Evolutionary conservation across 352 stramenopile species (phyloP), one percentile per base, ranked within the genome.

Genomic region (Blastocystis sp.): DNA sequence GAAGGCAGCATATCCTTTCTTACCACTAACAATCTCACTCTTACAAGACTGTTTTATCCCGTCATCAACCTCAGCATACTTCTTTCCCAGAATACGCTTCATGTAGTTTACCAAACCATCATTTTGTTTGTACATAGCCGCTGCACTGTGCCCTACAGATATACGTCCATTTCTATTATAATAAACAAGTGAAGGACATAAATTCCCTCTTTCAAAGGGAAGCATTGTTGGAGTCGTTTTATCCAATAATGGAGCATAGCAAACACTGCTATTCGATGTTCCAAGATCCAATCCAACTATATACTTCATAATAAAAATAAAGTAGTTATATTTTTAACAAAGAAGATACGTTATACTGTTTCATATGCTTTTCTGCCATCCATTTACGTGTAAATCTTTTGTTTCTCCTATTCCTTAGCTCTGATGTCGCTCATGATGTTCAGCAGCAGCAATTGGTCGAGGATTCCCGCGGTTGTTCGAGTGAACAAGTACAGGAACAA

Each of bases 401-500:
- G 37, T 26, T n/a, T 24, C 68, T 39, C 59, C 54, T 20, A 41
- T n/a, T 79, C 68, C 3, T 54, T 79, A n/a, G 68, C 68, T 34
- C 68, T 45, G 3, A 6, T 53, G 50, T 79, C 68, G 34, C 68
- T 79, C 68, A 79, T 79, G 68, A 79, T 79, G 68, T 79, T 79
- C n/a, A 79, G 68, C 50, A 79, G 39, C 68, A 79, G 68, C 43
- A 79, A n/a, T 79, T 39, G 34, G 34, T 62, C 20, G 68, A 62
- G 68, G 68, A 37, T 98, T 99, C 7, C 98, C 94, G 91, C 97
- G 98, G 93, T 99, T 98, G 82, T 95, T 93, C 91, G 94, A 98
- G 73, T 92, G 93, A 18, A 95, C 94, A 70, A 99, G 96, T 89
- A 96, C 96, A 78, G 95, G 93, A 66, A 97, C 97, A 92, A 99